Conservation (phyloP, 306 rosid genomes). For the Fragaria vesca region DNA sequence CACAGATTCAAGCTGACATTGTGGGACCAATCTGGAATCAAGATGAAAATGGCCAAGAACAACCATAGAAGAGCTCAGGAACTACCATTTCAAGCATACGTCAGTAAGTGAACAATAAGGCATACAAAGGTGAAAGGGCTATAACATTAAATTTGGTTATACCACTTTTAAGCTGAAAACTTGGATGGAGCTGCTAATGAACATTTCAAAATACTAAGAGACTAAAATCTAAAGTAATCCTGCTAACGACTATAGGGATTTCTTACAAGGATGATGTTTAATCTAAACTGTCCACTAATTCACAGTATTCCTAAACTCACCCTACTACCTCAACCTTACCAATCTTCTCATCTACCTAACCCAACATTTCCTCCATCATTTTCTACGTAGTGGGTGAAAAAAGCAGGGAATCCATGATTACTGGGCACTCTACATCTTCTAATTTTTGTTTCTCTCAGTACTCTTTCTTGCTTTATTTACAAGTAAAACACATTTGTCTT, state of each 20-base stretch:
- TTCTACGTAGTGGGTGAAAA: not conserved
- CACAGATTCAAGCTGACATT: constrained; percentile 10
- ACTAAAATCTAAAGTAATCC: not conserved
- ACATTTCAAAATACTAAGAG: not conserved
- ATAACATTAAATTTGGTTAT: constrained; percentile 3
- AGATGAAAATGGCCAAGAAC: not conserved
- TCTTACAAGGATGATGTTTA: not conserved
- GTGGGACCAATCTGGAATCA: not conserved
- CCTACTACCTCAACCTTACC: not conserved
- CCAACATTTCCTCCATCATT: not conserved
- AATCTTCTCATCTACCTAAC: not conserved
- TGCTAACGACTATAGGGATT: not conserved
- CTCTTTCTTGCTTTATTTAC: not conserved
- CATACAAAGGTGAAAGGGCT: not conserved
- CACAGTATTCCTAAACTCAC: not conserved
- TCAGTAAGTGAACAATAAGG: not conserved
- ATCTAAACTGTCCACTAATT: not conserved
- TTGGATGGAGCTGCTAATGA: not conserved
- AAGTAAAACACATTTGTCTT: not conserved
- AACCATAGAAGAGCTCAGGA: not conserved
- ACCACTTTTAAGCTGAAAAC: not conserved
- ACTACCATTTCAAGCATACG: not conserved
- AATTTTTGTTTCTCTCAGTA: not conserved
- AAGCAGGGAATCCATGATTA: constrained; percentile 4
- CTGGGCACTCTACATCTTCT: not conserved